phyloP scores from a whole-genome alignment of 768 basidiomycete genomes.

The Rhodosporidiobolus odoratus region DNA sequence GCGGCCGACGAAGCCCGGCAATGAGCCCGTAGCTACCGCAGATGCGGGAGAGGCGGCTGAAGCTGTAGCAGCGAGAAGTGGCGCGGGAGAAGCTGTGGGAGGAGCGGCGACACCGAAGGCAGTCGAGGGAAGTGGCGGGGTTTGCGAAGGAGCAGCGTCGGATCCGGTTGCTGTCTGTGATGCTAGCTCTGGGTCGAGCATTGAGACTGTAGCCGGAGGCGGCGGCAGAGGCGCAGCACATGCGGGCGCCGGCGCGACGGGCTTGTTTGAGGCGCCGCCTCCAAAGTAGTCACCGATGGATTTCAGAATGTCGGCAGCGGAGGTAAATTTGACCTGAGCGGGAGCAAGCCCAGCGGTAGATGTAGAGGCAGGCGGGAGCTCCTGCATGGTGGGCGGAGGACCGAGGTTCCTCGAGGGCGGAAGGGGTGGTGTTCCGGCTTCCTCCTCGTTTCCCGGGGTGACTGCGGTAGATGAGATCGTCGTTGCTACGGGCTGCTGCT shows the following conservation, averaged over 20 bases:
- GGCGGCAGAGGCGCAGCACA: background rate
- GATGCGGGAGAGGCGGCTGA: background rate
- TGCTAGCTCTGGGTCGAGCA: too few relatives aligned
- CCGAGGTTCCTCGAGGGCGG: conserved; percentile 15
- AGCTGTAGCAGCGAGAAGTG: background rate
- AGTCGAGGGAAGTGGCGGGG: too few relatives aligned
- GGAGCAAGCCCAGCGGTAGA: background rate
- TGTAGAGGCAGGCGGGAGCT: background rate
- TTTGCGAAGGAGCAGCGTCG: too few relatives aligned
- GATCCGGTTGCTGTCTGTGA: too few relatives aligned
- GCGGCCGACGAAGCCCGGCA: background rate
- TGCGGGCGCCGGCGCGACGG: background rate
- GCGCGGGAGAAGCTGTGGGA: background rate
- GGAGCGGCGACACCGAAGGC: background rate
- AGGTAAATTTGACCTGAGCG: conserved; percentile 1
- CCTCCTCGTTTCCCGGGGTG: conserved; percentile 5
- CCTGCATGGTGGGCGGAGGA: background rate
- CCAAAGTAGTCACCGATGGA: conserved; percentile 38
- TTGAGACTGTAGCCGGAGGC: background rate
- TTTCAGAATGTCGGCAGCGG: conserved; percentile 39
- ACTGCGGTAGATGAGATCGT: background rate
- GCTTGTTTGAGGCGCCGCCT: background rate
- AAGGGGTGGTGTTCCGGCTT: conserved; percentile 27
- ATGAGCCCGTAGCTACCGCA: background rate
- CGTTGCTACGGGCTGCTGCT: background rate